Conservation (phyloP, 116 monocot species). For the Posidonia oceanica region DNA sequence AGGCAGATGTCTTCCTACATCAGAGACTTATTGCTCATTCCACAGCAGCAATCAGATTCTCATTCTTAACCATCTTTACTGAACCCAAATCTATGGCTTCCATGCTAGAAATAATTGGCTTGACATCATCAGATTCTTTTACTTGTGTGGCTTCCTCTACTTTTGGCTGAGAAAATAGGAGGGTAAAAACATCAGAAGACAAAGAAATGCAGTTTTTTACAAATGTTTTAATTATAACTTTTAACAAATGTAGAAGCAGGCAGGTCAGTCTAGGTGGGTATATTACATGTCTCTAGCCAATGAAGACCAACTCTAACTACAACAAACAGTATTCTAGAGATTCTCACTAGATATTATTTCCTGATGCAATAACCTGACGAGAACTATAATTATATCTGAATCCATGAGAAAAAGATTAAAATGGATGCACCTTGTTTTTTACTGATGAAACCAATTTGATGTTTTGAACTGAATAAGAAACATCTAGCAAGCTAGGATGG, state of each 20-base stretch:
- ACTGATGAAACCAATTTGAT: no score
- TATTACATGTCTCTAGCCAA: no score
- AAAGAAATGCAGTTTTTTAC: no score
- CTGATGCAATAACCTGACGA: not conserved
- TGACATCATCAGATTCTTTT: constrained; percentile 1
- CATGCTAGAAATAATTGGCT: constrained; percentile 4
- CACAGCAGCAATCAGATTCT: not conserved
- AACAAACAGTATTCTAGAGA: not conserved
- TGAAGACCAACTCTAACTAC: no score
- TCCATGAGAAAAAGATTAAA: not conserved
- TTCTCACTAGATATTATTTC: not conserved
- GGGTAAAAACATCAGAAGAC: not conserved
- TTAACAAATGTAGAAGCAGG: no score
- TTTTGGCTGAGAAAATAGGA: constrained; percentile 8
- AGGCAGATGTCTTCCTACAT: not conserved
- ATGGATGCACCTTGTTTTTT: no score
- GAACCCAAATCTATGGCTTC: constrained; percentile 6
- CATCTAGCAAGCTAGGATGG: no score
- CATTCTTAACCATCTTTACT: not conserved
- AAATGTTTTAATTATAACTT: no score
- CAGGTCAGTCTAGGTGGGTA: no score
- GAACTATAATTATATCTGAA: no score
- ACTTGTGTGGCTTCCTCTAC: not conserved
- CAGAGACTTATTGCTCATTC: not conserved
- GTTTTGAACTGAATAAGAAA: no score